Base-by-base conservation (phyloP, 805 yeast species). In the Suhomyces kilbournensis region DNA sequence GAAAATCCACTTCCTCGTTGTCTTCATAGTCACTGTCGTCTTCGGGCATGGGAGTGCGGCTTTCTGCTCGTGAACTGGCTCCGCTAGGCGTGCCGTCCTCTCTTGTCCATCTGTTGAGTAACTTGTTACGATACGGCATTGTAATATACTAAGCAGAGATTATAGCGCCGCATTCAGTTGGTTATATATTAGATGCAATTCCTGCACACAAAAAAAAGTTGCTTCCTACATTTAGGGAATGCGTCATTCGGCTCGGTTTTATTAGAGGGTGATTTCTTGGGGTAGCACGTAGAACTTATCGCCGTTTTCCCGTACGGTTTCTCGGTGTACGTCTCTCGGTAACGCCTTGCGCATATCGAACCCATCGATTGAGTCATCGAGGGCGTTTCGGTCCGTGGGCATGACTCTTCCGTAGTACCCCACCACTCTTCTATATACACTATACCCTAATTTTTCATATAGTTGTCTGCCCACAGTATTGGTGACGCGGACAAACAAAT, bases 401-500 rank as follows among this genome's bases (percentile, higher is more conserved):
- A 74, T 74, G 2, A 71, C 72, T 4, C 74, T 62, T 10, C 91
- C 90, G 66, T 94, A 94, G 64, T 94, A 94, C 0, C 93, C 93
- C 10, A 90, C 82, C 4, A 94, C 98, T 49, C 99, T 71, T 67
- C 99, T 72, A 65, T 78, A 94, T 0, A 91, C 89, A 8, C 84
- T 76, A 64, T 92, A 94, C 0, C 97, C 98, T 51, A 94, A 67
- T 59, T 88, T 86, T 64, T 90, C 93, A 66, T 94, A 94, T 62
- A 94, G 71, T 47, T 82, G 84, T 1, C 90, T 81, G 0, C 97
- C 99, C 51, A 91, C 72, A 4, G 67, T 66, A 65, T 94, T 94
- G 39, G 91, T 87, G 38, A 94, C 90, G 60, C 91, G 86, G 42
- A 94, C 99, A 69, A 91, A 94, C 45, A 94, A 77, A 64, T 94